Conservation (phyloP, 2,329 filamentous ascomycete genomes). For the Cyphellophora europaea region DNA sequence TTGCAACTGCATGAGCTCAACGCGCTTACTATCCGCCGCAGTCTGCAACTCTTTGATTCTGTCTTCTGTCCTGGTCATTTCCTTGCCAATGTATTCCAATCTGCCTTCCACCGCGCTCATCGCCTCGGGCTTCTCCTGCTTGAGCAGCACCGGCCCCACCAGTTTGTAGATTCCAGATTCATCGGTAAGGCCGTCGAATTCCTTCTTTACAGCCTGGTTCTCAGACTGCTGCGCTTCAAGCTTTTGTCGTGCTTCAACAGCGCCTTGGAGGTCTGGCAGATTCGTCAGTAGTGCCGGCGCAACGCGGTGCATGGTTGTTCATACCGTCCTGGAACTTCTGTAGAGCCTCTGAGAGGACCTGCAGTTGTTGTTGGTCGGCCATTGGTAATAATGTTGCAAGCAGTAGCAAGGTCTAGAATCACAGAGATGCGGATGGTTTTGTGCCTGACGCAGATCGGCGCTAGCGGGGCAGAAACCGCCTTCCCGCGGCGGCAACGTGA, state of each 20-base stretch:
- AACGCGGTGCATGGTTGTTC: conserved; percentile 7
- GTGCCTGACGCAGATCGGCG: conserved; percentile 1
- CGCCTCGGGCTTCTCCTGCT: conserved; percentile 88
- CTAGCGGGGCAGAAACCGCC: background rate
- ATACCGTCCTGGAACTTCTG: conserved; percentile 76
- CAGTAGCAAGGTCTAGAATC: background rate
- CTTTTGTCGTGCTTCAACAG: conserved; percentile 74
- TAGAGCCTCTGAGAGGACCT: conserved; percentile 78
- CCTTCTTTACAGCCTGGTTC: conserved; percentile 71
- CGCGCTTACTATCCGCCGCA: conserved; percentile 55
- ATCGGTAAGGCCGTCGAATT: conserved; percentile 70
- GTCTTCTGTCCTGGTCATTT: conserved; percentile 65
- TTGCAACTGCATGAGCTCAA: conserved; percentile 41
- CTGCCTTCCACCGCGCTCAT: conserved; percentile 83
- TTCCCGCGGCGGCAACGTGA: background rate
- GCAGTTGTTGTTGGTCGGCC: conserved; percentile 66
- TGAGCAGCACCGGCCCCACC: conserved; percentile 81
- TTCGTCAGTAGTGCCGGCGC: conserved; percentile 3
- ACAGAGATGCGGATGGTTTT: background rate
- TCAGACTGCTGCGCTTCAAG: conserved; percentile 89
- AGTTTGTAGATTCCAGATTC: conserved; percentile 93
- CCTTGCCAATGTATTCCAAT: conserved; percentile 83
- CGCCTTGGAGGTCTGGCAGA: conserved; percentile 64
- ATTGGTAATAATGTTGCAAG: conserved; percentile 32
- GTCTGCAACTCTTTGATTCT: conserved; percentile 57